Conservation (phyloP, 306 rosid species). For the Malus orientalis region DNA sequence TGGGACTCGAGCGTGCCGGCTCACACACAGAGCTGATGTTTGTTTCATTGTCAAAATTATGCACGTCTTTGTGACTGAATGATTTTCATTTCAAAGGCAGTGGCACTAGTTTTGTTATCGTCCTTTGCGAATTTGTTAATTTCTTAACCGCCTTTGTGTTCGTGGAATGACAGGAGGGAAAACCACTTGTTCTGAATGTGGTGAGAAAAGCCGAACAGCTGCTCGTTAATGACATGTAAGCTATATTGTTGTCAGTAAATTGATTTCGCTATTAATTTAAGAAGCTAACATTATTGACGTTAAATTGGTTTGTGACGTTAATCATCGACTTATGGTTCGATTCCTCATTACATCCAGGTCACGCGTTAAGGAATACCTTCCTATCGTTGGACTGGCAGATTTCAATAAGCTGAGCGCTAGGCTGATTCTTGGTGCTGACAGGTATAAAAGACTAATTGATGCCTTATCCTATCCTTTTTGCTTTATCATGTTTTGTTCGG, state of each 20-base stretch:
- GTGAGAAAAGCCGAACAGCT: conserved; percentile 74
- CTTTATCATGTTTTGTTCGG: not conserved
- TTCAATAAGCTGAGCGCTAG: conserved; percentile 86
- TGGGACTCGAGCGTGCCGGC: not conserved
- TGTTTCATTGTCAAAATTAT: not conserved
- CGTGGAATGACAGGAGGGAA: conserved; percentile 66
- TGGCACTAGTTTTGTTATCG: not conserved
- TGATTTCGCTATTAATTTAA: not conserved
- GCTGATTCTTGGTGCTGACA: conserved; percentile 90
- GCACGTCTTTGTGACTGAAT: not conserved
- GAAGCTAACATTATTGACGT: not conserved
- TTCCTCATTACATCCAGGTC: conserved; percentile 40
- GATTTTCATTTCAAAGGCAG: not conserved
- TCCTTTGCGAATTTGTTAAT: not conserved
- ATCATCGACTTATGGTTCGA: not conserved
- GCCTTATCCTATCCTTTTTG: not conserved
- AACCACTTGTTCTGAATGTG: conserved; percentile 89
- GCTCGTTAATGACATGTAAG: conserved; percentile 68
- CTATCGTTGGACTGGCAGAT: conserved; percentile 79
- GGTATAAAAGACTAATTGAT: conserved; percentile 30
- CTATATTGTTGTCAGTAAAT: not conserved
- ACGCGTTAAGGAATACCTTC: conserved; percentile 85
- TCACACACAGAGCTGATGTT: not conserved
- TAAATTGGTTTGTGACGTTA: not conserved
- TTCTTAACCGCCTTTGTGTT: not conserved